phyloP scores from a whole-genome alignment of 2,329 filamentous ascomycete species.

The Daldinia sp. region DNA sequence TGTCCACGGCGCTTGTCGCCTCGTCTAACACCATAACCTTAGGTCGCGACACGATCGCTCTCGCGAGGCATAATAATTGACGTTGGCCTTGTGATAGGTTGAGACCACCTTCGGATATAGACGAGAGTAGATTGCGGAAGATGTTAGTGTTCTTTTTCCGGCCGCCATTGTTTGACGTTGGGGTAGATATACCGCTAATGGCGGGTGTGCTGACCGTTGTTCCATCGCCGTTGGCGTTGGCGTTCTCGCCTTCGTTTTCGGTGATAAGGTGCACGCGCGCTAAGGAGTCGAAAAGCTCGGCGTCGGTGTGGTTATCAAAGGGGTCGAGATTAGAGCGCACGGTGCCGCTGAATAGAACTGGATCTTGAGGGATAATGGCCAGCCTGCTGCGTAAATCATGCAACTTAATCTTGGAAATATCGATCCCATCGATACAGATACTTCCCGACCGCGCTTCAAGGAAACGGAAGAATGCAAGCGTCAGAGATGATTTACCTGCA shows the following conservation, averaged over 20 bases:
- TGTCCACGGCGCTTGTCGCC: conserved; percentile 80
- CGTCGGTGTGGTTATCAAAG: conserved; percentile 74
- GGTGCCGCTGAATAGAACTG: conserved; percentile 82
- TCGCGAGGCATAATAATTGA: conserved; percentile 77
- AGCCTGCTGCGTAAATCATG: conserved; percentile 76
- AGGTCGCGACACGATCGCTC: conserved; percentile 74
- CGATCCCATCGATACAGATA: conserved; percentile 75
- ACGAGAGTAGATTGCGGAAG: conserved; percentile 68
- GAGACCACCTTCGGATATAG: conserved; percentile 74
- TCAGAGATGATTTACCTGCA: conserved; percentile 79
- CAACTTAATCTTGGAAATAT: conserved; percentile 76
- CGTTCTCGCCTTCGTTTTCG: conserved; percentile 46
- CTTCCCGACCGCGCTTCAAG: conserved; percentile 72
- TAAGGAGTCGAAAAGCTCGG: conserved; percentile 73
- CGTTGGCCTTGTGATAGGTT: conserved; percentile 81
- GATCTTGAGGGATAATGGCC: conserved; percentile 83
- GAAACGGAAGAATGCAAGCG: conserved; percentile 80
- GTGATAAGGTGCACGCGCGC: conserved; percentile 72
- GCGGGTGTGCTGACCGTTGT: conserved; percentile 38
- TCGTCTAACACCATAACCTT: conserved; percentile 84
- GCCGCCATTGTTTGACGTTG: conserved; percentile 44
- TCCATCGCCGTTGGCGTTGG: background rate
- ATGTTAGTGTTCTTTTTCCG: conserved; percentile 65
- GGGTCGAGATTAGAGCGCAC: conserved; percentile 80
- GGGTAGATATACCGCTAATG: conserved; percentile 49